phyloP scores from a whole-genome alignment of 768 basidiomycete species.

The Termitomyces heimii region DNA sequence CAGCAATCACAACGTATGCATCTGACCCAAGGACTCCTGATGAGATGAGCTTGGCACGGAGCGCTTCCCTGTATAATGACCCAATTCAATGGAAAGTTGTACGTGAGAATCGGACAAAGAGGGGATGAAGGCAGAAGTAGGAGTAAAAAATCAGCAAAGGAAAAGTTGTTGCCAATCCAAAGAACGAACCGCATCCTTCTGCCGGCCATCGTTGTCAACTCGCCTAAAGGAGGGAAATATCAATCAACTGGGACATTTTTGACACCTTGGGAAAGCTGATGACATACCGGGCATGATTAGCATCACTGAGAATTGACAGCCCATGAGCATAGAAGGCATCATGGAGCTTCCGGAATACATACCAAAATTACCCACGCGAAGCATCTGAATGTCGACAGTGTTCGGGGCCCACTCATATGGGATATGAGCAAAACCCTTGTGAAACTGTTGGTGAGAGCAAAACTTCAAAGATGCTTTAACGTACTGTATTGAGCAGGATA shows the following conservation, averaged over 20 bases:
- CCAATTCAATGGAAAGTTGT: background rate
- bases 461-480: slow-evolving; percentile 17
- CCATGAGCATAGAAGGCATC: slow-evolving; percentile 1
- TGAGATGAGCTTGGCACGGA: slow-evolving; percentile 60
- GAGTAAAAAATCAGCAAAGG: slow-evolving; percentile 16
- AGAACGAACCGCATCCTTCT: slow-evolving; percentile 57
- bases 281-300: slow-evolving; percentile 59
- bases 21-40: slow-evolving; percentile 56
- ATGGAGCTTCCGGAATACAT: slow-evolving; percentile 12
- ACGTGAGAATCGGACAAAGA: slow-evolving; percentile 1
- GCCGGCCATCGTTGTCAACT: slow-evolving; percentile 81
- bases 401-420: slow-evolving; percentile 75
- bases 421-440: slow-evolving; percentile 55
- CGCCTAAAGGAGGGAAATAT: slow-evolving; percentile 32
- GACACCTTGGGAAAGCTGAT: background rate
- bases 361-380: slow-evolving; percentile 69
- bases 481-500: slow-evolving; percentile 67
- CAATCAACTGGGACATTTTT: slow-evolving; percentile 1
- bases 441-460: slow-evolving; percentile 8
- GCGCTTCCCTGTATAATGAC: slow-evolving; percentile 45
- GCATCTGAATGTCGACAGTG: slow-evolving; percentile 72
- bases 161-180: background rate
- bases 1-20: slow-evolving; percentile 73
- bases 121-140: background rate
- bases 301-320: slow-evolving; percentile 38